phyloP scores from a whole-genome alignment of 768 basidiomycete genomes.

The Obba rivulosa region DNA sequence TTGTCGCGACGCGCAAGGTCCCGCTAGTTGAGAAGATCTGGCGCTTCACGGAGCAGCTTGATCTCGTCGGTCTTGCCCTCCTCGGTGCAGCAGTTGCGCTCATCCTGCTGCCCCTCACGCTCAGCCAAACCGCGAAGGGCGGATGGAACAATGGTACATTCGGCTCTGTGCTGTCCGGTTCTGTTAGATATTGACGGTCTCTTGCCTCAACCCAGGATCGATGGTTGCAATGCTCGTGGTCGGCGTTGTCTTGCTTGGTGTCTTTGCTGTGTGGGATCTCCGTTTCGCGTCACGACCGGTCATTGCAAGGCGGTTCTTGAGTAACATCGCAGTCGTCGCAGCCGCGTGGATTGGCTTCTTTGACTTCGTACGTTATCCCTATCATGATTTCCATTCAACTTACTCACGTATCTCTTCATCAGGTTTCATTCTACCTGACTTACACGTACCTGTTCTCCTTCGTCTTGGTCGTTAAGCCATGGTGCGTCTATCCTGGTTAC shows the following conservation, averaged over 20 bases:
- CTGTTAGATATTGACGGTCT: constrained; percentile 14
- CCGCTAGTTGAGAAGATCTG: constrained; percentile 37
- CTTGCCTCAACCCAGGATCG: constrained; percentile 23
- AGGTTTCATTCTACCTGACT: constrained; percentile 65
- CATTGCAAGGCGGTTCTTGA: constrained; percentile 28
- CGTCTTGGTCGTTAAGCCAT: constrained; percentile 32
- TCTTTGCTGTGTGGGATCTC: constrained; percentile 28
- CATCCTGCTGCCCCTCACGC: constrained; percentile 26
- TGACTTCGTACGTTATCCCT: constrained; percentile 14
- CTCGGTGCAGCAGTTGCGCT: constrained; percentile 26
- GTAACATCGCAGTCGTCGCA: constrained; percentile 29
- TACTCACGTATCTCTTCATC: constrained; percentile 5
- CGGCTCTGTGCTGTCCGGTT: no score
- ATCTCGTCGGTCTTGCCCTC: constrained; percentile 24
- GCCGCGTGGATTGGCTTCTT: constrained; percentile 22
- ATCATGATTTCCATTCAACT: background rate
- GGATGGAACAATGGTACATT: constrained; percentile 26
- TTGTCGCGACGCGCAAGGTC: background rate
- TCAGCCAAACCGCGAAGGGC: constrained; percentile 18
- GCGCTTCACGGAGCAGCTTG: constrained; percentile 22
- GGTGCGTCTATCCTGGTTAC: constrained; percentile 5
- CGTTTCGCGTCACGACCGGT: constrained; percentile 28
- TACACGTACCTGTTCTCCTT: constrained; percentile 68
- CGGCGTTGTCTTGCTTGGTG: constrained; percentile 22
- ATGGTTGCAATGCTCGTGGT: constrained; percentile 29